phyloP scores from a whole-genome alignment of 371 early-diverging fungal species.

The Zychaea mexicana region DNA sequence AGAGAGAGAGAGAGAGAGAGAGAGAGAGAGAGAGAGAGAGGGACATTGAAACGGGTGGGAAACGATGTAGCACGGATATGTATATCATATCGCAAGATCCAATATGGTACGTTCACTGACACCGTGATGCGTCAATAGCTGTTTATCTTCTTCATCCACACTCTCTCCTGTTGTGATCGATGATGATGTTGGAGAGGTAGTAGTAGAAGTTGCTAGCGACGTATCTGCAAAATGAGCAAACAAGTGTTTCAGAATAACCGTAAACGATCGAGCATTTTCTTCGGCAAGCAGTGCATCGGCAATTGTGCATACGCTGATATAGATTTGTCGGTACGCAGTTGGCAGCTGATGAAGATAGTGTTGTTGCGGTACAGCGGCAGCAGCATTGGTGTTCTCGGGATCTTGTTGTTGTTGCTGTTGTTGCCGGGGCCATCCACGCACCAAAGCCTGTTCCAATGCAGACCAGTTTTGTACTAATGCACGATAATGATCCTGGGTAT shows the following conservation, averaged over 20 bases:
- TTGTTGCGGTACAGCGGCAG: too few species aligned
- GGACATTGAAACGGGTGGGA: neutral
- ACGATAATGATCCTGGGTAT: neutral
- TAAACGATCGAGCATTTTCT: constrained; percentile 5
- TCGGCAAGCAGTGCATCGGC: neutral
- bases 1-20: neutral
- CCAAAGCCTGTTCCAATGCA: constrained; percentile 2
- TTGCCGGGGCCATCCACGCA: constrained; percentile 5
- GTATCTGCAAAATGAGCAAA: constrained; percentile 2
- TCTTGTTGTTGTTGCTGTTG: too few species aligned
- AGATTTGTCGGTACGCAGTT: neutral
- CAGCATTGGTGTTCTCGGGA: too few species aligned
- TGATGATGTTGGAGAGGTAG: neutral
- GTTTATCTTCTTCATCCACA: neutral
- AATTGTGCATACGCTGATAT: neutral
- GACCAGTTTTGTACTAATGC: neutral
- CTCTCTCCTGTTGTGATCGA: neutral
- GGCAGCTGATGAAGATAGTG: neutral
- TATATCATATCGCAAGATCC: constrained; percentile 6
- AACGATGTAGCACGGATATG: too few species aligned
- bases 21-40: neutral
- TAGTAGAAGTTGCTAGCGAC: neutral
- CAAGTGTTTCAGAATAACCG: constrained; percentile 5
- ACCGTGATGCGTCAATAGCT: neutral
- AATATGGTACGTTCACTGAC: neutral